phyloP scores from a whole-genome alignment of 257 asterid genomes.

The Anisodus tanguticus region DNA sequence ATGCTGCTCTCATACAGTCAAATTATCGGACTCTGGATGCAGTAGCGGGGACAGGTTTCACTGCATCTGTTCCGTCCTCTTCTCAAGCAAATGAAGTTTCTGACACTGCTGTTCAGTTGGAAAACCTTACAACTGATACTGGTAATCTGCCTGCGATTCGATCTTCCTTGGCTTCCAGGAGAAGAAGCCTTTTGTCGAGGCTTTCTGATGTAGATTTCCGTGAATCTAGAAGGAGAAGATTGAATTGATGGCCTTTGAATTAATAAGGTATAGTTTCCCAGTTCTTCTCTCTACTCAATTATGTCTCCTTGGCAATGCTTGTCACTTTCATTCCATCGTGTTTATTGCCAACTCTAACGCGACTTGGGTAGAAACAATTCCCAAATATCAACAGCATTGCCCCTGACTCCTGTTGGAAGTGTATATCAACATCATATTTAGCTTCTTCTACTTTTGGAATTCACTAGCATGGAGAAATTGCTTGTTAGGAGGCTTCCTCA shows the following conservation, averaged over 20 bases:
- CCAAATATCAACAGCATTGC: neutral
- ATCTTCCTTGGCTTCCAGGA: conserved; percentile 40
- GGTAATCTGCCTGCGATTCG: conserved; percentile 26
- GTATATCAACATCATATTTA: conserved; percentile 10
- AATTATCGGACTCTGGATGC: conserved; percentile 45
- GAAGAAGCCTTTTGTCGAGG: conserved; percentile 37
- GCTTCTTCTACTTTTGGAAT: conserved; percentile 24
- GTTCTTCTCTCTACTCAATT: neutral
- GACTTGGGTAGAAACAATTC: neutral
- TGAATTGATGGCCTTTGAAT: conserved; percentile 29
- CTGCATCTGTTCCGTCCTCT: conserved; percentile 47
- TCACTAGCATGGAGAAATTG: conserved; percentile 2
- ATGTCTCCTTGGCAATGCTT: conserved; percentile 9
- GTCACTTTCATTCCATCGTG: neutral
- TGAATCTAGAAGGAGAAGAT: conserved; percentile 47
- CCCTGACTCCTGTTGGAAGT: conserved; percentile 17
- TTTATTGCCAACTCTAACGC: neutral
- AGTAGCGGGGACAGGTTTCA: conserved; percentile 38
- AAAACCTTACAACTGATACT: conserved; percentile 37
- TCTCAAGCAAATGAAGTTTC: conserved; percentile 46
- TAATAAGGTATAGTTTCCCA: conserved; percentile 17
- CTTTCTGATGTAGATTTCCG: conserved; percentile 36
- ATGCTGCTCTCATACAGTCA: conserved; percentile 41
- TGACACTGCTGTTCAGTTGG: conserved; percentile 37
- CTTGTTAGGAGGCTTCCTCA: conserved; percentile 16